phyloP scores from a whole-genome alignment of 2,329 filamentous ascomycete species.

The Beauveria brongniartii region DNA sequence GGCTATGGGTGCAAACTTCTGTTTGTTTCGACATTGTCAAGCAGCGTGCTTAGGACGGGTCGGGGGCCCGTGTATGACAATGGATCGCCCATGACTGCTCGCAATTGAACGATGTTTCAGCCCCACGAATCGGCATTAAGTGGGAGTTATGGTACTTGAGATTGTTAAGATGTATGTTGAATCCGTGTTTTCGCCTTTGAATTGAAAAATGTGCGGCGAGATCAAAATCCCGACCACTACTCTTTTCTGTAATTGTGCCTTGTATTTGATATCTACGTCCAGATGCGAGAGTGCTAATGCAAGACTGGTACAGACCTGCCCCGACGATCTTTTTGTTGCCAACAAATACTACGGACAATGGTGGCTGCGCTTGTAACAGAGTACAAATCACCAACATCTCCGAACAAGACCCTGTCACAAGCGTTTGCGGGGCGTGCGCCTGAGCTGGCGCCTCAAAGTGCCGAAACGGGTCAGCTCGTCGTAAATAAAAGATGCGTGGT shows the following conservation, averaged over 20 bases:
- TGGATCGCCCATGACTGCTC: neutral
- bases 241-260: neutral
- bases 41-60: neutral
- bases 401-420: neutral
- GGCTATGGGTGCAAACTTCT: neutral
- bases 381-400: neutral
- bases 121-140: neutral
- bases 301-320: neutral
- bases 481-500: neutral
- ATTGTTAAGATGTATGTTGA: neutral
- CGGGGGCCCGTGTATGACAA: neutral
- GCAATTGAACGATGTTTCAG: neutral
- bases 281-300: neutral
- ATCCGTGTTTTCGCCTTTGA: neutral
- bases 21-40: neutral
- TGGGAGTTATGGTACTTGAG: neutral
- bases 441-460: neutral
- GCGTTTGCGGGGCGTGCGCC: neutral
- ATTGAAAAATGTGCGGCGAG: neutral
- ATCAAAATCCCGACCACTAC: neutral
- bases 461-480: neutral
- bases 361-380: neutral
- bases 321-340: neutral
- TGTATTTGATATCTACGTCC: too few relatives aligned
- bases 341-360: neutral